These are phyloP conservation scores for Zygoascus ofunaensis DNA, from an alignment of 805 yeast species.

Conservation along the genomic window DNA sequence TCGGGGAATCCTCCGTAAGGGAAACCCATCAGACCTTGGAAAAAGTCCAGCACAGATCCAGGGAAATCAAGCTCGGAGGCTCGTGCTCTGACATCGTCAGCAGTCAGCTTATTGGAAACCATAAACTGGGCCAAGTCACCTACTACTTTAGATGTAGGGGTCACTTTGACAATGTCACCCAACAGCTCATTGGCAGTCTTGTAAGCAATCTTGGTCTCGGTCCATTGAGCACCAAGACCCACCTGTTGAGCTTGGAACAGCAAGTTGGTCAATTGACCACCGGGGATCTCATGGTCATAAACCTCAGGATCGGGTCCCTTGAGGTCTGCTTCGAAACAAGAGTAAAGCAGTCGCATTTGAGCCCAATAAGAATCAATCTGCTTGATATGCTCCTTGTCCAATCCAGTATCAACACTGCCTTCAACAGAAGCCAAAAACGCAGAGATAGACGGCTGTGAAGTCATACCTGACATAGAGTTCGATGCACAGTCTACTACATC, in stretches of 20 bases:
- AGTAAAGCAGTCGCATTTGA: conserved; percentile 92
- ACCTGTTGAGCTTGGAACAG: conserved; percentile 98
- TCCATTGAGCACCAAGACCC: conserved; percentile 96
- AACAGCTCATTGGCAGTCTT: conserved; percentile 80
- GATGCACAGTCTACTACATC: conserved; percentile 97
- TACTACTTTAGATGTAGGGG: conserved; percentile 99
- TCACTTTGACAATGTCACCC: conserved; percentile 96
- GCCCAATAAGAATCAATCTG: conserved; percentile 96
- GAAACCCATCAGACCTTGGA: conserved; percentile 98
- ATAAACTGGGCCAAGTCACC: conserved; percentile 99
- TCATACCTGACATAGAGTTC: conserved; percentile 96
- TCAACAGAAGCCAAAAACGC: conserved; percentile 89
- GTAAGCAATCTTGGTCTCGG: conserved; percentile 89
- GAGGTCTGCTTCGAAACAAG: conserved; percentile 95
- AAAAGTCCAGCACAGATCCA: conserved; percentile 93
- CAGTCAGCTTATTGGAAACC: conserved; percentile 86
- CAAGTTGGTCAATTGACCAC: conserved; percentile 97
- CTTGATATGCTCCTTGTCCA: conserved; percentile 58
- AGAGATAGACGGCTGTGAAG: conserved; percentile 94
- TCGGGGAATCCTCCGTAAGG: conserved; percentile 99
- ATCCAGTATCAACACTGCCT: conserved; percentile 70
- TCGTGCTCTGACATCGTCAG: conserved; percentile 77
- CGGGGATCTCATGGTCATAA: conserved; percentile 97
- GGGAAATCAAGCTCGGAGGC: conserved; percentile 96
- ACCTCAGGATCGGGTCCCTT: conserved; percentile 99